phyloP scores from a whole-genome alignment of 2,329 filamentous ascomycete genomes.

The Alternaria ethzedia region DNA sequence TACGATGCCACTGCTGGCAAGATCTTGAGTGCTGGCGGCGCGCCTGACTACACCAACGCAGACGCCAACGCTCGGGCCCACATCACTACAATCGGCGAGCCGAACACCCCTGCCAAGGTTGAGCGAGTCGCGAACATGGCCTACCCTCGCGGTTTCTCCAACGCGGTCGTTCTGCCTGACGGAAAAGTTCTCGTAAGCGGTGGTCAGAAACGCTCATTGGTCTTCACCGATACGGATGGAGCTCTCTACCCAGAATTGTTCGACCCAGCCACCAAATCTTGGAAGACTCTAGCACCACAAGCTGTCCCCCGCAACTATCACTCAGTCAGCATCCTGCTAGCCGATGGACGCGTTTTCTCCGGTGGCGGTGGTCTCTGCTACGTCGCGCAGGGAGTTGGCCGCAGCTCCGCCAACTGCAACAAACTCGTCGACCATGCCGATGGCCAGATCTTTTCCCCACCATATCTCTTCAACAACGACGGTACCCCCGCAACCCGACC shows the following conservation, averaged over 20 bases:
- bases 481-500: constrained; percentile 27
- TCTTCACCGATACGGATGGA: constrained; percentile 32
- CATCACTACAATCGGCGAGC: constrained; percentile 28
- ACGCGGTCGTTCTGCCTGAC: constrained; percentile 36
- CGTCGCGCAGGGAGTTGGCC: constrained; percentile 17
- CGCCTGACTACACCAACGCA: constrained; percentile 32
- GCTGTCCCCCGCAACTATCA: constrained; percentile 37
- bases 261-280: constrained; percentile 30
- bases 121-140: constrained; percentile 35
- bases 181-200: constrained; percentile 36
- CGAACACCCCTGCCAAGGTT: constrained; percentile 22
- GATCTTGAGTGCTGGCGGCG: constrained; percentile 31
- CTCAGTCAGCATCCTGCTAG: constrained; percentile 29
- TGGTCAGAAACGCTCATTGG: constrained; percentile 29
- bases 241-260: constrained; percentile 34
- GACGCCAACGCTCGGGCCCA: constrained; percentile 28
- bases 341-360: constrained; percentile 33
- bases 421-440: constrained; percentile 37
- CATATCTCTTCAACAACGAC: constrained; percentile 35
- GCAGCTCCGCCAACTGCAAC: constrained; percentile 32
- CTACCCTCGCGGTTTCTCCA: constrained; percentile 31
- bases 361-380: constrained; percentile 37
- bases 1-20: constrained; percentile 32
- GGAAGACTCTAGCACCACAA: constrained; percentile 29
- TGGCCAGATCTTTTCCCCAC: constrained; percentile 36